A percentile compares a stretch with the other conserved stretches of the same genome.
Conservation (phyloP, 208 protist species). For the Crithidia sp. region DNA sequence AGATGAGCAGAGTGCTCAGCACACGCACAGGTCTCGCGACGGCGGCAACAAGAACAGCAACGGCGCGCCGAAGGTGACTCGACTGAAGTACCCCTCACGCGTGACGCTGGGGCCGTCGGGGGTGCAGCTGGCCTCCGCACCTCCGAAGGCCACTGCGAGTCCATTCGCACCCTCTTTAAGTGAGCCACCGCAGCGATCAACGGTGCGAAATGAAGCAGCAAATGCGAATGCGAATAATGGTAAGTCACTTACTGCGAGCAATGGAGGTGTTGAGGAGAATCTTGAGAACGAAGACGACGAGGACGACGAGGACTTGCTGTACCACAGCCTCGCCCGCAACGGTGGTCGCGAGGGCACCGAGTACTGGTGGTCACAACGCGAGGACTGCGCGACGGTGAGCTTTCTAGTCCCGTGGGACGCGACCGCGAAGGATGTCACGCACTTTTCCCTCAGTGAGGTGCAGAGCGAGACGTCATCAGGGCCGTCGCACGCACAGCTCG, state of each 20-base stretch:
- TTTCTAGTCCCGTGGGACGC: slow-evolving; percentile 68
- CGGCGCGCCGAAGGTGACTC: slow-evolving; percentile 43
- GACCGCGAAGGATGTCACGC: slow-evolving; percentile 42
- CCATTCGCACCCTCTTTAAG: slow-evolving; percentile 32
- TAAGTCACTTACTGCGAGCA: background rate
- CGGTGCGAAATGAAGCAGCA: background rate
- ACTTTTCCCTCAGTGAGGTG: slow-evolving; percentile 41
- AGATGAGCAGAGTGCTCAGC: background rate
- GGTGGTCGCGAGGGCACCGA: slow-evolving; percentile 60
- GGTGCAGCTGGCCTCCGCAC: slow-evolving; percentile 43
- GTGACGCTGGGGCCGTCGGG: slow-evolving; percentile 70
- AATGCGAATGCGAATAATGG: too few species aligned
- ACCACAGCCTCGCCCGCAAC: slow-evolving; percentile 58
- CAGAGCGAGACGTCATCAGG: background rate
- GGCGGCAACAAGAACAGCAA: background rate
- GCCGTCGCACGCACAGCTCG: slow-evolving; percentile 11
- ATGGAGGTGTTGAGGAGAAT: background rate
- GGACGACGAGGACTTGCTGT: slow-evolving; percentile 72
- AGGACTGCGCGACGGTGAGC: slow-evolving; percentile 63
- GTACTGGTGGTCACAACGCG: slow-evolving; percentile 77
- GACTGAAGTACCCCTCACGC: slow-evolving; percentile 63
- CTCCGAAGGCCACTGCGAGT: slow-evolving; percentile 41
- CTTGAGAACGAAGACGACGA: slow-evolving; percentile 10
- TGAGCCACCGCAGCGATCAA: background rate
- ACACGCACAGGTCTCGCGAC: background rate